Evolutionary conservation across 2,329 filamentous ascomycete species (phyloP).

Genomic region (Chrysoporthe austroafricana): DNA sequence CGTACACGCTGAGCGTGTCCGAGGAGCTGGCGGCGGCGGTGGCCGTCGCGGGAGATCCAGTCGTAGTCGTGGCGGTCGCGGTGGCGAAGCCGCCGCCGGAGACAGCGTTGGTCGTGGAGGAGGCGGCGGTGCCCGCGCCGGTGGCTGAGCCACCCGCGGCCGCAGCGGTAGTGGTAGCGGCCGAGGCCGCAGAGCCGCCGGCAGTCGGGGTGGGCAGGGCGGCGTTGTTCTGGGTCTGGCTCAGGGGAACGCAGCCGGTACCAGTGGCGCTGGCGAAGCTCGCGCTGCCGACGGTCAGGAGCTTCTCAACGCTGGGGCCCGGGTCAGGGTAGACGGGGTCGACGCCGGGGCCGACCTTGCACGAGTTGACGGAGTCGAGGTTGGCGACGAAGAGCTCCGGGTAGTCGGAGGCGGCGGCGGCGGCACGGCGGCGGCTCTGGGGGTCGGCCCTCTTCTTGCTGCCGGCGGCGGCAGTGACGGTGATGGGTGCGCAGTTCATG

Average conservation of each 20-base stretch:
- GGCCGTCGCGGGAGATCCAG: background rate
- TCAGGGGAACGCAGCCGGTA: conserved; percentile 23
- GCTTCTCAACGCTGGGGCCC: conserved; percentile 33
- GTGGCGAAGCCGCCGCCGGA: background rate
- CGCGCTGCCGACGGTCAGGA: conserved; percentile 15
- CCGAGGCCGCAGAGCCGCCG: background rate
- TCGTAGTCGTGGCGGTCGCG: background rate
- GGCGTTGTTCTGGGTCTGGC: conserved; percentile 30
- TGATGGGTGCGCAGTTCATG: conserved; percentile 80
- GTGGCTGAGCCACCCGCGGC: too few species aligned
- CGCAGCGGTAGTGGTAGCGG: background rate
- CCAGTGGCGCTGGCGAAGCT: conserved; percentile 27
- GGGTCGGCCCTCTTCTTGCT: background rate
- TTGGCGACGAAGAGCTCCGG: conserved; percentile 30
- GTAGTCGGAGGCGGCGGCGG: conserved; percentile 45
- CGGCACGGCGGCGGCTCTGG: background rate
- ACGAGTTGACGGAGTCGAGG: conserved; percentile 27
- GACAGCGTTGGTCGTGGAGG: background rate
- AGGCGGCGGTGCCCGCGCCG: background rate
- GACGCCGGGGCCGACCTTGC: conserved; percentile 22
- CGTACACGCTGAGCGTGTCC: conserved; percentile 2
- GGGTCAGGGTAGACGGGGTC: conserved; percentile 34
- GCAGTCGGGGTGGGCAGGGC: conserved; percentile 26
- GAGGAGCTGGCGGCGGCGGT: background rate
- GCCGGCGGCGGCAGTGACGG: conserved; percentile 47